Evolutionary conservation across 352 stramenopile species (phyloP), one percentile per base, ranked within the genome.

Genomic region (Aphanomyces astaci): DNA sequence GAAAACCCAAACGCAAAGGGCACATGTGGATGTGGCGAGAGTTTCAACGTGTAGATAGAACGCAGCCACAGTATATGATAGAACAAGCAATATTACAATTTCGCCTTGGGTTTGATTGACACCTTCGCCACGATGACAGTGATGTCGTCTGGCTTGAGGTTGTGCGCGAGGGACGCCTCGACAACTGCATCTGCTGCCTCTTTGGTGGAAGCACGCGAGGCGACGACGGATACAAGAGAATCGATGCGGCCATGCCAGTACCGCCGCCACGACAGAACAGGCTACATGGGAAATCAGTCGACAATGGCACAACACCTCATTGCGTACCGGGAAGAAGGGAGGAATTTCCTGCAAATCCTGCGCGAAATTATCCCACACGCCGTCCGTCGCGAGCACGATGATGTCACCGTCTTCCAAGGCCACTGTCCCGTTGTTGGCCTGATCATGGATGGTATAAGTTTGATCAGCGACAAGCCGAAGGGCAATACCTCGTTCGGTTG

Each of bases 1-100:
- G 94, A 98, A 48, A 99, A 99, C 82, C 97, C 97, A n/a, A 99
- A 99, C 79, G 96, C 94, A 19, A 99, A 99, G 80, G 97, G 96
- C 33, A 93, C 96, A 76, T 99, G 97, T 80, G 97, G 97, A 7
- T 99, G 97, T 76, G 97, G 97, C 43, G 97, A 99, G 81, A 98
- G 91, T 74, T 99, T 99, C 76, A 99, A 99, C 76, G 96, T 99
- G 45, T 98, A 98, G 63, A 30, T n/a, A n/a, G n/a, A n/a, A n/a
- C n/a, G n/a, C n/a, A n/a, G n/a, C 43, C 36, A 10, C 40, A 19
- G 30, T 52, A 3, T 52, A 64, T 57, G 19, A 43, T 62, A 62
- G 53, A 46, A 62, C 13, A 31, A 24, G 17, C 5, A 28, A 15
- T 7, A 13, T 53, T 68, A 68, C 62, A 68, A 32, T 22, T 52